Base-by-base conservation (phyloP, 345 rosid species). In the Arabis alpina region DNA sequence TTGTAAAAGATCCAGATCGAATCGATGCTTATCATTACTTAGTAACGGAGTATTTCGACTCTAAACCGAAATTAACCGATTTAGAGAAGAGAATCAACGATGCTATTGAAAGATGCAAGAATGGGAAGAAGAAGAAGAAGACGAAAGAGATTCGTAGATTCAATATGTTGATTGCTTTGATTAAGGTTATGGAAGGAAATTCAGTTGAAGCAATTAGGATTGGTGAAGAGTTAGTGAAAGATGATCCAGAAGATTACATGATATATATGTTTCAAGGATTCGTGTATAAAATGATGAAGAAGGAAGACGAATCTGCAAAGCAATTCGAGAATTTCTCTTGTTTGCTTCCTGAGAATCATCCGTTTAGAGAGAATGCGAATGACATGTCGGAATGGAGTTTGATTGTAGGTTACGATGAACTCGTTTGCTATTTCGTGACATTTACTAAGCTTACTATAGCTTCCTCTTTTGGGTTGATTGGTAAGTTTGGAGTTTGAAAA, bases 11-110 rank as follows among this genome's bases (percentile, higher is more conserved):
- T 3, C 93, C 92, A 0, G 68, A 68, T 64, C 83, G 88, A 6
- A 83, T 92, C 4, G 93, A 92, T 78, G 90, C 92, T 6, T 92
- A 81, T 58, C 96, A 89, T 37, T 92, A 92, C 13, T 84, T 92
- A 10, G 82, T 86, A 47, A 83, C 86, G 88, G 91, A 83, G 13
- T 58, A 71, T 44, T 74, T 81, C 4, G 86, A 84, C 16, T 60
- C 87, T 2, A 89, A 82, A 8, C 59, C 66, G 0, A 74, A 75
- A 45, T 13, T 87, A 54, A 53, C 68, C 34, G 84, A 66, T 23
- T 48, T 89, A 51, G 63, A 86, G 73, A 81, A 78, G 66, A 80
- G 88, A 67, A 85, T 87, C 66, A 81, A 80, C 69, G 62, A 6
- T 3, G 93, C 90, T 4, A 88, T 92, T 86, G 76, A 73, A 61